Conservation (phyloP, 1,139 yeast species). For the Diutina ranongensis region DNA sequence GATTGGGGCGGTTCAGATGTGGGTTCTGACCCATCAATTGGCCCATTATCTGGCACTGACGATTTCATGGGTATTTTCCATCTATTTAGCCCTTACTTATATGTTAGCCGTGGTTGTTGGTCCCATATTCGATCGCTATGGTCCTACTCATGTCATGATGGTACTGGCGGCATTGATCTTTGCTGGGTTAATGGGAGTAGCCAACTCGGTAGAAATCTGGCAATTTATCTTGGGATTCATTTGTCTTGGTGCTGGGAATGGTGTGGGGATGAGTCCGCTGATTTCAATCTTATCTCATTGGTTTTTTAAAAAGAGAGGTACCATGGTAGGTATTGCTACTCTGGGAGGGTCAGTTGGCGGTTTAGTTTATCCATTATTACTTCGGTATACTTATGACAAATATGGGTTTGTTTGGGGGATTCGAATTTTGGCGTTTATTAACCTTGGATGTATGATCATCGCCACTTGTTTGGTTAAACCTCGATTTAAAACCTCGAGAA, state of each 20-base stretch:
- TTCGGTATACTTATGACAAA: slow-evolving; percentile 37
- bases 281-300: slow-evolving; percentile 50
- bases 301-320: slow-evolving; percentile 41
- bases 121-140: slow-evolving; percentile 35
- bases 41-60: slow-evolving; percentile 14
- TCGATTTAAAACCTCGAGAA: too few relatives aligned
- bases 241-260: slow-evolving; percentile 44
- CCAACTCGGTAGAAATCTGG: slow-evolving; percentile 35
- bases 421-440: slow-evolving; percentile 18
- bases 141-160: slow-evolving; percentile 31
- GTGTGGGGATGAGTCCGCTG: slow-evolving; percentile 44
- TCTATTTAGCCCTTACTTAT: slow-evolving; percentile 11
- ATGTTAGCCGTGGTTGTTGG: slow-evolving; percentile 15
- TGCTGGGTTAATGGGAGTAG: slow-evolving; percentile 43
- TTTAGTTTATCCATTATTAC: slow-evolving; percentile 45
- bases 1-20: slow-evolving; percentile 51
- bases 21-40: slow-evolving; percentile 40
- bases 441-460: slow-evolving; percentile 23
- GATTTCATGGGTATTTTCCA: slow-evolving; percentile 16
- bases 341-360: slow-evolving; percentile 61
- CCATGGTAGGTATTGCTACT: slow-evolving; percentile 46
- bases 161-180: slow-evolving; percentile 32
- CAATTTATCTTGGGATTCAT: slow-evolving; percentile 43
- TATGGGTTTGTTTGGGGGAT: slow-evolving; percentile 57
- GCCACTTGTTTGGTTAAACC: slow-evolving; percentile 37